Base-by-base conservation (phyloP, 352 stramenopile species). In the Blastocystis sp. region DNA sequence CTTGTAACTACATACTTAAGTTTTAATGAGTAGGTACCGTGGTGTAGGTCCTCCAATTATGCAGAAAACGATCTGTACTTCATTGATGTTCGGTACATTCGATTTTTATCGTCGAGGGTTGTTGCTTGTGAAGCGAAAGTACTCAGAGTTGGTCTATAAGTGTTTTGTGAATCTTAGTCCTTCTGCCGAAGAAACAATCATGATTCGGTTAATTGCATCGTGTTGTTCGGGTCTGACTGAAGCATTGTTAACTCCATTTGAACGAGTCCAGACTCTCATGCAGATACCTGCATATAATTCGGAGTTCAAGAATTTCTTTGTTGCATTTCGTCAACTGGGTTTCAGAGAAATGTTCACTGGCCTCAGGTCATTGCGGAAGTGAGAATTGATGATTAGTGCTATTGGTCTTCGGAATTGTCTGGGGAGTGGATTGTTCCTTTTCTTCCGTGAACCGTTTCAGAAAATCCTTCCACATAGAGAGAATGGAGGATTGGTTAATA, bases 31-130 rank as follows among this genome's bases (percentile, higher is more conserved):
- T 73, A 89, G 78, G 13, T 96, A 95, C 33, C 92, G 94, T 15
- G 94, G 94, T n/a, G 92, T 96, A 1, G 94, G 93, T 60, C 93
- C 94, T 15, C 94, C 94, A 40, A 91, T 96, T 35, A 80, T 95
- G 54, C 93, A 95, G 89, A 93, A 93, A 7, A 93, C 93, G 53
- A 92, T 95, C 54, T 95, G 93, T 68, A 96, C 95, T 88, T 95
- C 93, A 56, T 92, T 95, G 64, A 96, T 96, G 94, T 96, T 96
- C 90, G 94, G 94, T 6, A 91, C 95, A 0, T 96, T 95, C 89
- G 95, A 95, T 89, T 94, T 92, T 89, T 96, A 95, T 89, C 90
- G 94, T 78, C 91, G 94, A 60, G 53, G 92, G 44, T 79, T 96
- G 19, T 53, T 89, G 19, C 57, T 15, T 19, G 24, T 78, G 1